A percentile compares a stretch with the other conserved stretches of the same genome.
Evolutionary conservation across 768 basidiomycete species (phyloP).

Genomic region (Lentinula boryana): DNA sequence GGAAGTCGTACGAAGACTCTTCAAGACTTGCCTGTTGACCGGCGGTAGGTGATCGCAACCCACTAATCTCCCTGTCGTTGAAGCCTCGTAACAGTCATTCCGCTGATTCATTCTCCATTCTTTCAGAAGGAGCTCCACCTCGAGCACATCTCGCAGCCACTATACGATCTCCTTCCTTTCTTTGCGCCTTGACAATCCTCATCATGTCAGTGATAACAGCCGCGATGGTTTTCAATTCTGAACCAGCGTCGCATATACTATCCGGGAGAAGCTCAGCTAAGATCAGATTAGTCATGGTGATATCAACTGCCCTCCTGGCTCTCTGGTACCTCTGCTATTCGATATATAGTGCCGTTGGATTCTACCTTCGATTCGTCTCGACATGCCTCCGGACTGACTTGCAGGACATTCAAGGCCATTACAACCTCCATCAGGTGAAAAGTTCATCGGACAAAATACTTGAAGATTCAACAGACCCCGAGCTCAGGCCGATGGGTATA

Average conservation of each 20-base stretch:
- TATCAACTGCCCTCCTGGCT: not conserved
- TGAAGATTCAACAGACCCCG: not conserved
- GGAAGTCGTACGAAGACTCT: slow-evolving; percentile 11
- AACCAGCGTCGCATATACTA: not conserved
- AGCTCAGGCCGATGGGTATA: slow-evolving; percentile 1
- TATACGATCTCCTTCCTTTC: slow-evolving; percentile 7
- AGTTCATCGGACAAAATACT: not conserved
- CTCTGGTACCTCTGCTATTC: not conserved
- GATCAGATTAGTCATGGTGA: not conserved
- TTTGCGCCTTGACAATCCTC: not conserved
- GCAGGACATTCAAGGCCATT: slow-evolving; percentile 13
- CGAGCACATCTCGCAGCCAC: slow-evolving; percentile 8
- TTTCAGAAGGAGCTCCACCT: slow-evolving; percentile 16
- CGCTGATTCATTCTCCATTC: not conserved
- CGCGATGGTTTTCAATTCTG: not conserved
- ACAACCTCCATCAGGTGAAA: slow-evolving; percentile 1
- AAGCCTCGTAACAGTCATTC: not conserved
- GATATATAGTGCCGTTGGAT: not conserved
- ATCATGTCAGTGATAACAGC: not conserved
- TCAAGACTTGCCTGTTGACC: slow-evolving; percentile 5
- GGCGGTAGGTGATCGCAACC: slow-evolving; percentile 3
- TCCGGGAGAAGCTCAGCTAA: not conserved
- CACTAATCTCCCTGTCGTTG: not conserved
- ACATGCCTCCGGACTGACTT: slow-evolving; percentile 15
- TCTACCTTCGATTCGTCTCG: not conserved